Evolutionary conservation across 2,329 filamentous ascomycete genomes (phyloP).

Genomic region (Monascus ruber): DNA sequence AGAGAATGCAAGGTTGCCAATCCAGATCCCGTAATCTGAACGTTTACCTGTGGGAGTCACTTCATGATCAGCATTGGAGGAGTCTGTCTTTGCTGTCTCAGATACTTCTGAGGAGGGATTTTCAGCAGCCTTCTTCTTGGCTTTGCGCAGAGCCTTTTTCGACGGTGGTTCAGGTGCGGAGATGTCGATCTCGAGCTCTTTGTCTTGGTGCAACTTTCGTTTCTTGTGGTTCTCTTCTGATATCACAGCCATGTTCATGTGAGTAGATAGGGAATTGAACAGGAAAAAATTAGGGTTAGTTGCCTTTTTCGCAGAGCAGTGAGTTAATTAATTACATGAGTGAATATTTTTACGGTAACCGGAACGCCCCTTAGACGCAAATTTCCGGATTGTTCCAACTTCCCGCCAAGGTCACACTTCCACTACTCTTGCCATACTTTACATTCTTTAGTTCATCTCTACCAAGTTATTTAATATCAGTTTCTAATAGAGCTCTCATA

Average conservation of each 20-base stretch:
- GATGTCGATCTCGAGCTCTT: slow-evolving; percentile 80
- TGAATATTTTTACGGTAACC: slow-evolving; percentile 20
- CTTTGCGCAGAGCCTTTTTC: slow-evolving; percentile 78
- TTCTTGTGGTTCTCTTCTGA: slow-evolving; percentile 42
- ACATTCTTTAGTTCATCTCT: neutral
- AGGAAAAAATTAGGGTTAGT: neutral
- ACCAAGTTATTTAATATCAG: too few species aligned
- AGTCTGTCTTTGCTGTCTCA: slow-evolving; percentile 29
- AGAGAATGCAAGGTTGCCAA: slow-evolving; percentile 86
- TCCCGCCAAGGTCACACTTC: neutral
- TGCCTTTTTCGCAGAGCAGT: neutral
- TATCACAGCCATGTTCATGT: slow-evolving; percentile 15
- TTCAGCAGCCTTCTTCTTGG: slow-evolving; percentile 55
- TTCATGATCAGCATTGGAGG: slow-evolving; percentile 9
- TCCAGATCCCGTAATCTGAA: slow-evolving; percentile 82
- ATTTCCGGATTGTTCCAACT: too few species aligned
- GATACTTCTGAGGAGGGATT: slow-evolving; percentile 9
- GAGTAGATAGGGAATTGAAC: neutral
- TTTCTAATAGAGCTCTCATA: too few species aligned
- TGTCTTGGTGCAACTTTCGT: slow-evolving; percentile 50
- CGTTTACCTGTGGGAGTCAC: slow-evolving; percentile 35
- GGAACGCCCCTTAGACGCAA: slow-evolving; percentile 14
- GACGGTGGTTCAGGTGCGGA: slow-evolving; percentile 84
- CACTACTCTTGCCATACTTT: neutral
- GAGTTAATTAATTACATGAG: slow-evolving; percentile 2